Evolutionary conservation across 257 asterid genomes (phyloP).

Genomic region (Anisodus tanguticus): DNA sequence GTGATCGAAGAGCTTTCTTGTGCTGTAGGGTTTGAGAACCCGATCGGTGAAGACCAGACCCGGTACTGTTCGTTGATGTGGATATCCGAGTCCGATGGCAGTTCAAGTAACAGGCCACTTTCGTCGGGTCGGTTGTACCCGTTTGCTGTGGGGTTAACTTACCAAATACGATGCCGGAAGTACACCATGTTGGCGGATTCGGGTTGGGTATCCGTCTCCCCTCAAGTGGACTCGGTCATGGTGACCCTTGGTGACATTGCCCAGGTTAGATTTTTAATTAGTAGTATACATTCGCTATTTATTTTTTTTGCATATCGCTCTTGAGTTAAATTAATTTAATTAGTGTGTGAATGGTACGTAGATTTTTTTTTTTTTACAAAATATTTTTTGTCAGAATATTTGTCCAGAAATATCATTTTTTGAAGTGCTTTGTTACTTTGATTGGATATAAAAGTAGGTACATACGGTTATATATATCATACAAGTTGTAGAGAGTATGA

Average conservation of each 20-base stretch:
- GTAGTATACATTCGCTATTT: not conserved
- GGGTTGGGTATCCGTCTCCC: conserved; percentile 63
- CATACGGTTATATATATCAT: too few relatives aligned
- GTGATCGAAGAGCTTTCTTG: conserved; percentile 54
- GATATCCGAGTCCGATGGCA: conserved; percentile 57
- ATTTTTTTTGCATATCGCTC: not conserved
- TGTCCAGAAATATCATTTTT: not conserved
- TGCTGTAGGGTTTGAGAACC: conserved; percentile 60
- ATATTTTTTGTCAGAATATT: too few relatives aligned
- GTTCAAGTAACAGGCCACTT: conserved; percentile 14
- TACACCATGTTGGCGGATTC: conserved; percentile 59
- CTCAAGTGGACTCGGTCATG: conserved; percentile 55
- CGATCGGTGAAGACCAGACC: conserved; percentile 40
- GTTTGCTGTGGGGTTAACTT: conserved; percentile 61
- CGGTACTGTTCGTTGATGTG: conserved; percentile 55
- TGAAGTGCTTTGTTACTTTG: too few relatives aligned
- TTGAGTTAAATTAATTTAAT: not conserved
- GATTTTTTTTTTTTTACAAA: too few relatives aligned
- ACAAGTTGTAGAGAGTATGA: not conserved
- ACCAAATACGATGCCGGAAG: conserved; percentile 46
- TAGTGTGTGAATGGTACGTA: not conserved
- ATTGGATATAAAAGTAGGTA: not conserved
- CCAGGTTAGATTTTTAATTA: conserved; percentile 48
- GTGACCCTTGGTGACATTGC: conserved; percentile 81
- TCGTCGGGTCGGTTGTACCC: conserved; percentile 71